A percentile compares a stretch with the other conserved stretches of the same genome.
These are phyloP conservation scores for Rhynchosporium agropyri DNA, from an alignment of 2,329 filamentous ascomycete genomes.

Conservation along the genomic window DNA sequence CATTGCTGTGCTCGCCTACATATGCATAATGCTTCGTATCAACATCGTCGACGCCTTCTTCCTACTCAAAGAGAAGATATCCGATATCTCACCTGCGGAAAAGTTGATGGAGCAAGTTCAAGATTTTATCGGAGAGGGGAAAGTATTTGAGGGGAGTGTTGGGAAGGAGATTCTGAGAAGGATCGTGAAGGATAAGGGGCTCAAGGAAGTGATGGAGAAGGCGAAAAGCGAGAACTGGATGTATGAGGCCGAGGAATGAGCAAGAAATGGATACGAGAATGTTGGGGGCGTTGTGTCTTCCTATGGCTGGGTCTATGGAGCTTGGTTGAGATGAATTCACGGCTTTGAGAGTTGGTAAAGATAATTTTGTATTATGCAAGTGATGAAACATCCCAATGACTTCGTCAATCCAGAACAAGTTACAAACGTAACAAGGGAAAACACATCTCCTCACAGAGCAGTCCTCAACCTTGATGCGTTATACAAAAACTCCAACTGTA, in stretches of 20 bases:
- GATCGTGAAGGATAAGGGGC: background rate
- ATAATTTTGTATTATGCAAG: too few species aligned
- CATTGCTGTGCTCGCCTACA: background rate
- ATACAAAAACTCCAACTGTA: too few species aligned
- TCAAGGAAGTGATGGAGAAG: conserved; percentile 1
- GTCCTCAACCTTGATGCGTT: too few species aligned
- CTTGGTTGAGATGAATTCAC: too few species aligned
- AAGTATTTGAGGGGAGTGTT: background rate
- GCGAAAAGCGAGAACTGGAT: background rate
- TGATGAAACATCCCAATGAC: too few species aligned
- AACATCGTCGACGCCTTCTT: conserved; percentile 5
- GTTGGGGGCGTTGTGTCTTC: too few species aligned
- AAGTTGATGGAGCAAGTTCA: background rate
- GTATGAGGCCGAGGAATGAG: background rate
- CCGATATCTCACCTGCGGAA: background rate
- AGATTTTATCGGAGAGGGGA: background rate
- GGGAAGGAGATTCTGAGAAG: conserved; percentile 11
- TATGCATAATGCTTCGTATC: background rate
- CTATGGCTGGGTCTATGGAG: too few species aligned
- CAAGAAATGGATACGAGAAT: background rate
- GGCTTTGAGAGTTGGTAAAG: too few species aligned
- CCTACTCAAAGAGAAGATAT: conserved; percentile 3
- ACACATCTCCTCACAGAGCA: too few species aligned
- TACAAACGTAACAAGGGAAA: too few species aligned
- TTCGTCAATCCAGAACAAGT: too few species aligned